Evolutionary conservation across 139 green algal genomes (phyloP), one percentile per base, ranked within the genome.

Genomic region (Pseudopediastrum boryanum): DNA sequence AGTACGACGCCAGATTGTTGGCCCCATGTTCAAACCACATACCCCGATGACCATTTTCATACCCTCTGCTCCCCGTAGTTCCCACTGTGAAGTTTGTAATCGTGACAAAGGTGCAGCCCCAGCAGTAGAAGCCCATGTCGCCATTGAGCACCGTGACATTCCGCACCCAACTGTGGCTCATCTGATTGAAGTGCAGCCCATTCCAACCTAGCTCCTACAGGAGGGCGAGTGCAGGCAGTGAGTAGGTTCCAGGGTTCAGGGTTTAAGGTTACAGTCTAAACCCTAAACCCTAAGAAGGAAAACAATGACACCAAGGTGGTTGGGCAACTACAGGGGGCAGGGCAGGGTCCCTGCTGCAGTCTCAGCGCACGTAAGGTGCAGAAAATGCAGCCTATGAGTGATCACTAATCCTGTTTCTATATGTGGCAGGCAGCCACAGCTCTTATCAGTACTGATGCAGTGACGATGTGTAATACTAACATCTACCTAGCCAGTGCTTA

Each of bases 1-100:
- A 80, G 9, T 72, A 36, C 33, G 31, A 46, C n/a, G 71, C 59
- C 38, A 80, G 59, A 29, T 80, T 80, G 73, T 71, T 27, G 33
- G 38, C 10, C 25, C 73, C 73, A 31, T 38, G 61, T 41, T 50
- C 64, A 27, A 80, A 35, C 6, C 67, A 65, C 39, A 80, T 59
- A 6, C 73, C 73, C 41, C 67, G 73, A n/a, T 80, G 73, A 0
- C 73, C 73, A 6, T 65, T 41, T 9, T 42, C 21, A 41, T 39
- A 19, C 6, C 13, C 23, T 8, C n/a, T 33, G 13, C 31, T 36
- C n/a, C 46, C 50, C 54, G 63, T 29, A 13, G 21, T 50, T 39
- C 48, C 48, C 48, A 58, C 16, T 19, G 16, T 58, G 13, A 66
- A 27, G 58, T 23, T 27, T 25, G 12, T 27, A 12, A 80, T 31